Evolutionary conservation across 129 eudicot species (phyloP).

Genomic region (Artemisia argyi): DNA sequence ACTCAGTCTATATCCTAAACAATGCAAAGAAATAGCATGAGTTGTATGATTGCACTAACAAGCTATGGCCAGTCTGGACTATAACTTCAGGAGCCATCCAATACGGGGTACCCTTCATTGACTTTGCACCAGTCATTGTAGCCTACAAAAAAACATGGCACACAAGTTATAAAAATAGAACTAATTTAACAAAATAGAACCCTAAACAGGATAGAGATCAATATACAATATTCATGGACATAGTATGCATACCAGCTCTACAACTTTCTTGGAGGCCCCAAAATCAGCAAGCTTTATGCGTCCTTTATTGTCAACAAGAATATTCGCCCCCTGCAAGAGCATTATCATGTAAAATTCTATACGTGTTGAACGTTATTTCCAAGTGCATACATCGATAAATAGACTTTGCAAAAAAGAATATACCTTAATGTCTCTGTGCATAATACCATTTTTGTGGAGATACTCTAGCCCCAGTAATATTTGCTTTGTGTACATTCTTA

Average conservation of each 20-base stretch:
- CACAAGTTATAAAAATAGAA: neutral
- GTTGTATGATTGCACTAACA: conserved; percentile 52
- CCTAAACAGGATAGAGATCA: neutral
- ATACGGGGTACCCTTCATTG: conserved; percentile 99
- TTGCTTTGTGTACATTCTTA: conserved; percentile 94
- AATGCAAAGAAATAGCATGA: conserved; percentile 12
- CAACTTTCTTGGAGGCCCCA: conserved; percentile 99
- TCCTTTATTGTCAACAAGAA: conserved; percentile 95
- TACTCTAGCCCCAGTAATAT: conserved; percentile 82
- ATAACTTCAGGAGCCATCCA: conserved; percentile 99
- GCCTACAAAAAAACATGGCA: conserved; percentile 54
- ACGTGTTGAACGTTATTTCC: conserved; percentile 1
- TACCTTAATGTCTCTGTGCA: conserved; percentile 99
- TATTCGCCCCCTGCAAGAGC: conserved; percentile 83
- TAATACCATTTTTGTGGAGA: conserved; percentile 88
- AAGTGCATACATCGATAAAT: neutral
- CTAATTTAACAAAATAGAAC: neutral
- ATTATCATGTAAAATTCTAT: conserved; percentile 18
- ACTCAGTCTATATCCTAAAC: conserved; percentile 4
- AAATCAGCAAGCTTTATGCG: conserved; percentile 97
- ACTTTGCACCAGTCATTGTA: conserved; percentile 97
- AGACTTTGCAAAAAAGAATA: neutral
- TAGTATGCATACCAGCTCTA: conserved; percentile 67
- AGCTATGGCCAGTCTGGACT: conserved; percentile 96
- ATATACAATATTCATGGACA: neutral